These are phyloP conservation scores for Canna indica DNA, from an alignment of 176 grass and related monocot species.

Conservation along the genomic window DNA sequence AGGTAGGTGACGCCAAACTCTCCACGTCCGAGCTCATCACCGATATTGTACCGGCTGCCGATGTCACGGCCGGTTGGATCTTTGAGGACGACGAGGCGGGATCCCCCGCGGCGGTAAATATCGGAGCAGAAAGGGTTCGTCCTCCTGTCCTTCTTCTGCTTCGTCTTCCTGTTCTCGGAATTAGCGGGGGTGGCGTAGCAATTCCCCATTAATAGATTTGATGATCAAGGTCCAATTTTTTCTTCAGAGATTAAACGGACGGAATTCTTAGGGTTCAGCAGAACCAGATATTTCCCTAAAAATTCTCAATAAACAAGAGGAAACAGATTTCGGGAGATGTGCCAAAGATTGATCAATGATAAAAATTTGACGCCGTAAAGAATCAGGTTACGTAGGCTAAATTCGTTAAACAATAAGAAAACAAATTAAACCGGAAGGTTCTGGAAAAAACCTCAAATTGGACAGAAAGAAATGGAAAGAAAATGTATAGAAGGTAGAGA, in stretches of 20 bases:
- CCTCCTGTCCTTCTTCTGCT: neutral
- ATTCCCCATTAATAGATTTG: slow-evolving; percentile 8
- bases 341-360: no score
- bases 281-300: no score
- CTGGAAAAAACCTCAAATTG: no score
- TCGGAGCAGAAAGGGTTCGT: neutral
- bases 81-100: neutral
- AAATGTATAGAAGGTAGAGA: no score
- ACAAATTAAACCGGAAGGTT: no score
- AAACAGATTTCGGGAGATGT: no score
- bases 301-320: no score
- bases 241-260: neutral
- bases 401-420: no score
- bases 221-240: neutral
- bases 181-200: neutral
- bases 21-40: slow-evolving; percentile 10
- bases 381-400: no score
- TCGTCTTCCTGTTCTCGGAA: neutral
- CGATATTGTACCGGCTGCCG: neutral
- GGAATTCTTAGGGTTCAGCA: neutral
- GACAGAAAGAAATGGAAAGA: no score
- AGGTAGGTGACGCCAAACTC: slow-evolving; percentile 14
- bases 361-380: no score
- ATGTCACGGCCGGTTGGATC: slow-evolving; percentile 8
- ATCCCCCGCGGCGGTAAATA: neutral